Conservation (phyloP, 805 yeast genomes). For the Wickerhamomyces bisporus region DNA sequence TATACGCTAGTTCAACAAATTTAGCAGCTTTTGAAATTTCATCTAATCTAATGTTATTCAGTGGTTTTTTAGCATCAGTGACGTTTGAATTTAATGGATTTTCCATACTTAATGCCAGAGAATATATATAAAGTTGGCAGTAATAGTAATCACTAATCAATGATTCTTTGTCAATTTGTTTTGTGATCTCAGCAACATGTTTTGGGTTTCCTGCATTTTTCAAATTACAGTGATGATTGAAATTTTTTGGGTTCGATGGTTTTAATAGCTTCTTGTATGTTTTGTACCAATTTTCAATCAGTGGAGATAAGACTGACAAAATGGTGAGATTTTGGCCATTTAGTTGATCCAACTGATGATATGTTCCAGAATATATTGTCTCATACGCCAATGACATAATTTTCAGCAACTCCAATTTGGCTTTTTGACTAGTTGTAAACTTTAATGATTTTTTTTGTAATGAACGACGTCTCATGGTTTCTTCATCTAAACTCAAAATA, state of each 20-base stretch:
- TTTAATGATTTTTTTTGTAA: conserved; percentile 30
- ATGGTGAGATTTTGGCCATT: conserved; percentile 65
- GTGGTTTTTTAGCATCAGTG: conserved; percentile 15
- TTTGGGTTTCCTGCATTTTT: conserved; percentile 24
- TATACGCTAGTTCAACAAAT: conserved; percentile 76
- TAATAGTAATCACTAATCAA: conserved; percentile 80
- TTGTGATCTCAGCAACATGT: conserved; percentile 28
- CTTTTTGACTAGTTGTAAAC: conserved; percentile 62
- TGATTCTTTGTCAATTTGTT: conserved; percentile 57
- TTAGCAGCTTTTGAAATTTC: conserved; percentile 69
- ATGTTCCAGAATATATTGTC: conserved; percentile 63
- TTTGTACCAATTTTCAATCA: conserved; percentile 72
- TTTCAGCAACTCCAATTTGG: conserved; percentile 73
- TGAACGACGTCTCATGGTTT: conserved; percentile 22
- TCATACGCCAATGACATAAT: conserved; percentile 81
- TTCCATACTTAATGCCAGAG: conserved; percentile 64
- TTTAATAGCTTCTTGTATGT: conserved; percentile 53
- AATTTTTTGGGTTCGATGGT: conserved; percentile 39
- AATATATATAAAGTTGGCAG: conserved; percentile 76
- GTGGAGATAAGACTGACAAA: conserved; percentile 67
- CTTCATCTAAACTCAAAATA: conserved; percentile 25
- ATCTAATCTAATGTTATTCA: conserved; percentile 46
- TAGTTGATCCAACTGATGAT: conserved; percentile 42
- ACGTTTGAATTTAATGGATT: conserved; percentile 22
- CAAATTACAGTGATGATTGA: conserved; percentile 27